A percentile compares a stretch with the other conserved stretches of the same genome.
phyloP scores from a whole-genome alignment of 208 protist species.

The Leishmania gerbilli region DNA sequence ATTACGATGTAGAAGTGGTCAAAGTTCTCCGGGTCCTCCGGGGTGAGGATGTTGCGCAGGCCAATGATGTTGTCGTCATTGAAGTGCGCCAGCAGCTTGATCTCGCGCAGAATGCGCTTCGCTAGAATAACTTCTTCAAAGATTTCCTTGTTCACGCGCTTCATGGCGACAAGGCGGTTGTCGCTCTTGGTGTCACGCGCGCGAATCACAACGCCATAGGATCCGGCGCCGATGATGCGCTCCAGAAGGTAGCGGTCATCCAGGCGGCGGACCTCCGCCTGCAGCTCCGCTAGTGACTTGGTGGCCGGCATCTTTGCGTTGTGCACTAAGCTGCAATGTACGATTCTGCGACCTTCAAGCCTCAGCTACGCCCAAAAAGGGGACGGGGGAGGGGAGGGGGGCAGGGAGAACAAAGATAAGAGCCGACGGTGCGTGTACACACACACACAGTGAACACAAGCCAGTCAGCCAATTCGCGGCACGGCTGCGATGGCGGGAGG shows the following conservation, averaged over 20 bases:
- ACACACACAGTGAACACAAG: background rate
- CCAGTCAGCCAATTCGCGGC: background rate
- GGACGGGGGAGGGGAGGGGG: background rate
- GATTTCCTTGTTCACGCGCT: slow-evolving; percentile 95
- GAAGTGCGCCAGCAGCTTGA: slow-evolving; percentile 93
- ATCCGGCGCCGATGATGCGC: slow-evolving; percentile 90
- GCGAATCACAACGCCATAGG: slow-evolving; percentile 91
- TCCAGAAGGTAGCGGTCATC: slow-evolving; percentile 90
- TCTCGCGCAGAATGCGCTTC: slow-evolving; percentile 95
- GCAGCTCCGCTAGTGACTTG: slow-evolving; percentile 68
- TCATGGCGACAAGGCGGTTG: slow-evolving; percentile 91
- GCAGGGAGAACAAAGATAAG: slow-evolving; percentile 1
- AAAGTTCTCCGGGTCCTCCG: slow-evolving; percentile 65
- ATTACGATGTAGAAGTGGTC: slow-evolving; percentile 95
- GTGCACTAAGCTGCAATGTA: background rate
- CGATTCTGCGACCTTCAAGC: background rate
- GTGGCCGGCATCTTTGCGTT: slow-evolving; percentile 27
- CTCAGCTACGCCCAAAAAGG: background rate
- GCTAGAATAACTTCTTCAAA: slow-evolving; percentile 93
- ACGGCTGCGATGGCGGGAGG: background rate
- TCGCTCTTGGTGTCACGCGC: slow-evolving; percentile 70
- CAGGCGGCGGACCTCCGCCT: slow-evolving; percentile 76
- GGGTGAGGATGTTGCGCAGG: slow-evolving; percentile 86
- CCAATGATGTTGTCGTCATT: slow-evolving; percentile 93
- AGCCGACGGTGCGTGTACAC: background rate